phyloP scores from a whole-genome alignment of 352 stramenopile genomes.

The Sclerospora graminicola region DNA sequence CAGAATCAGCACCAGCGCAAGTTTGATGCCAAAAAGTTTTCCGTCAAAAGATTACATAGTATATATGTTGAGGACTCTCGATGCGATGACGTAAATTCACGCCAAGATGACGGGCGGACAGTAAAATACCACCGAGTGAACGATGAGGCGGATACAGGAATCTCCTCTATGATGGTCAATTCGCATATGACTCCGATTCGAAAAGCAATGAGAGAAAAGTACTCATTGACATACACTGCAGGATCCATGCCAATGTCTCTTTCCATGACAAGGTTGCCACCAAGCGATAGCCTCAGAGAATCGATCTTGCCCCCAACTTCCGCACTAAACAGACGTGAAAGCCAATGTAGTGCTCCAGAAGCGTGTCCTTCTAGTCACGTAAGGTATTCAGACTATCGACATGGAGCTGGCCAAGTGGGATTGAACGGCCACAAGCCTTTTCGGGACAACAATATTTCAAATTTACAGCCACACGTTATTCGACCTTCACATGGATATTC shows the following conservation, averaged over 20 bases:
- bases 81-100: neutral
- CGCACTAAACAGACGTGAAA: conserved; percentile 1
- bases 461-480: conserved; percentile 7
- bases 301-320: conserved; percentile 2
- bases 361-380: conserved; percentile 7
- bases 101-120: neutral
- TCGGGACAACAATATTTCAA: neutral
- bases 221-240: neutral
- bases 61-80: conserved; percentile 13
- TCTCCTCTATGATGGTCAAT: neutral
- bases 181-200: neutral
- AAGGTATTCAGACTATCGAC: conserved; percentile 2
- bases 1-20: conserved; percentile 80
- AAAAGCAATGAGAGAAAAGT: conserved; percentile 3
- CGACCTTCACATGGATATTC: conserved; percentile 14
- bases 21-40: conserved; percentile 77
- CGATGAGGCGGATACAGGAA: conserved; percentile 1
- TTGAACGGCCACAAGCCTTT: neutral
- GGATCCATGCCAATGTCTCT: conserved; percentile 1
- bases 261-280: conserved; percentile 3
- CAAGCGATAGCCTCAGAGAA: conserved; percentile 7
- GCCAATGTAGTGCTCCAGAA: neutral
- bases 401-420: neutral
- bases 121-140: conserved; percentile 5
- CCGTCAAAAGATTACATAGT: conserved; percentile 27